These are phyloP conservation scores for Pyricularia grisea DNA, from an alignment of 2,329 filamentous ascomycete genomes.

Conservation along the genomic window DNA sequence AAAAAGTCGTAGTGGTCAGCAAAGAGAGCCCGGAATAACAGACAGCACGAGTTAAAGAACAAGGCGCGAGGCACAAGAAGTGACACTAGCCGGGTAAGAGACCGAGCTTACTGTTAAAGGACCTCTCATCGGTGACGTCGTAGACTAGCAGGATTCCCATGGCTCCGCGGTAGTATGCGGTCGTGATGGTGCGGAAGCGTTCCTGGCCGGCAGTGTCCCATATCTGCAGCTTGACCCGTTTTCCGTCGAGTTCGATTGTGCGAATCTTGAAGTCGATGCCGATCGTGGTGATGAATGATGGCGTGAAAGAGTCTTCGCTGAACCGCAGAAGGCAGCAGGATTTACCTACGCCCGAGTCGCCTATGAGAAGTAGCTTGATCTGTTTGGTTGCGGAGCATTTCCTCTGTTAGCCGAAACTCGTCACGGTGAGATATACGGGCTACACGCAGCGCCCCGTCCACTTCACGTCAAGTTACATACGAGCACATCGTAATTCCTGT, in stretches of 20 bases:
- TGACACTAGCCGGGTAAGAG: conserved; percentile 6
- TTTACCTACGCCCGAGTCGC: conserved; percentile 93
- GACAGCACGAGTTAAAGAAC: conserved; percentile 6
- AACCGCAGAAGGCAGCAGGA: conserved; percentile 95
- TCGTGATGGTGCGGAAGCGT: conserved; percentile 97
- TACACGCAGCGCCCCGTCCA: not conserved
- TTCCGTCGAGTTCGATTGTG: conserved; percentile 97
- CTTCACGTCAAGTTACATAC: conserved; percentile 34
- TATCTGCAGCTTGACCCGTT: conserved; percentile 98
- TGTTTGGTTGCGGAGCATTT: conserved; percentile 24
- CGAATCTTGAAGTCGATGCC: conserved; percentile 99
- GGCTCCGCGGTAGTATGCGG: conserved; percentile 94
- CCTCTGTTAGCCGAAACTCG: not conserved
- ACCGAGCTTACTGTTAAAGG: conserved; percentile 72
- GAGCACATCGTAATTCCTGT: conserved; percentile 98
- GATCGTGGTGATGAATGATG: conserved; percentile 97
- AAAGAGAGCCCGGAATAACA: not conserved
- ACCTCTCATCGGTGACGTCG: conserved; percentile 94
- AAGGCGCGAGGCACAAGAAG: not conserved
- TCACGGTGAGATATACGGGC: not conserved
- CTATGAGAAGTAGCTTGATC: conserved; percentile 96
- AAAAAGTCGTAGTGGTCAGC: conserved; percentile 3
- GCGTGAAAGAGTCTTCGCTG: conserved; percentile 95
- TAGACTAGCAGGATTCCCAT: conserved; percentile 98
- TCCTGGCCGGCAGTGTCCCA: conserved; percentile 99